A percentile compares a stretch with the other conserved stretches of the same genome.
phyloP scores from a whole-genome alignment of 345 rosid genomes.

The Linum usitatissimum region DNA sequence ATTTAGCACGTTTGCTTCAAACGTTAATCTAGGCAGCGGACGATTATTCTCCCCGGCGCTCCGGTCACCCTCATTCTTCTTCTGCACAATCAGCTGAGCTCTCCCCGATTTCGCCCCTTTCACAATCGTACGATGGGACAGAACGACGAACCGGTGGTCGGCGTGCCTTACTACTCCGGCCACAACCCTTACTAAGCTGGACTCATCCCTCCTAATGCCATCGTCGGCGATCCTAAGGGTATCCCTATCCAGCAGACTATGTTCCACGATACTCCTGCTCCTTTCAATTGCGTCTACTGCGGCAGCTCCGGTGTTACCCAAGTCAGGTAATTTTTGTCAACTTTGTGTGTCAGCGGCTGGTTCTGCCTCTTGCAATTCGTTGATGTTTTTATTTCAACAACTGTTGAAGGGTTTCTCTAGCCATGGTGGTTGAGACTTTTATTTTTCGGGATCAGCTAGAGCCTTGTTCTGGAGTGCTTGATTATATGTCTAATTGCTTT shows the following conservation, averaged over 20 bases:
- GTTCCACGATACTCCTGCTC: constrained; percentile 89
- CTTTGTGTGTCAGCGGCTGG: no score
- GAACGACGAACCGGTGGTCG: constrained; percentile 46
- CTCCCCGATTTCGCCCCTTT: no score
- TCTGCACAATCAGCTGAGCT: no score
- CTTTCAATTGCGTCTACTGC: constrained; percentile 66
- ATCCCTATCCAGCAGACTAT: constrained; percentile 77
- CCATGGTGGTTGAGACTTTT: no score
- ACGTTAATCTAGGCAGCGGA: no score
- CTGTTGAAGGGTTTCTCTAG: no score
- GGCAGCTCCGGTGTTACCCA: constrained; percentile 69
- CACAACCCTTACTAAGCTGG: constrained; percentile 70
- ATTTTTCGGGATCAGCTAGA: not conserved
- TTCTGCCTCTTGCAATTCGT: not conserved
- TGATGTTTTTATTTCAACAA: no score
- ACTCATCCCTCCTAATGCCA: constrained; percentile 56
- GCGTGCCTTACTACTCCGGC: constrained; percentile 58
- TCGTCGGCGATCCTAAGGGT: constrained; percentile 62
- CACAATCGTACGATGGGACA: constrained; percentile 26
- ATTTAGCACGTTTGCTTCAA: no score
- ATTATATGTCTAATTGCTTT: not conserved
- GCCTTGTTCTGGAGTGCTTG: not conserved
- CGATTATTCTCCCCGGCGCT: no score
- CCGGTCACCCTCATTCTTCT: no score
- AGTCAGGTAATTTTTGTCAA: constrained; percentile 36